A percentile compares a stretch with the other conserved stretches of the same genome.
These are phyloP conservation scores for Cyclotella cryptica DNA, from an alignment of 108 stramenopile species.

Conservation along the genomic window DNA sequence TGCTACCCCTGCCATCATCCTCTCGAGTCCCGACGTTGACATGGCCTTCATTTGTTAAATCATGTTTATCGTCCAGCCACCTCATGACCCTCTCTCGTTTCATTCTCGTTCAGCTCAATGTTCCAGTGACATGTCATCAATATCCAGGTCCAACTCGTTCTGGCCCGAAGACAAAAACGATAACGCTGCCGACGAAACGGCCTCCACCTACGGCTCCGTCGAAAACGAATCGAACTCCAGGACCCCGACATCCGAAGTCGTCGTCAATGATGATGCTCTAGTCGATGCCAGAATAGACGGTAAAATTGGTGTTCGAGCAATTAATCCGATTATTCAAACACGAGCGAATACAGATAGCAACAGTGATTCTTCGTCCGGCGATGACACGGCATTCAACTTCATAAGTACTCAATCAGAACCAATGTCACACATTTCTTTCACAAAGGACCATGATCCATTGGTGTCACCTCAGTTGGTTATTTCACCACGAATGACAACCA, in stretches of 20 bases:
- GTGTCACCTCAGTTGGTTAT: neutral
- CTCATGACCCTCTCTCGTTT: neutral
- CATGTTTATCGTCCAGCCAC: neutral
- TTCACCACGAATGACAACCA: constrained; percentile 9
- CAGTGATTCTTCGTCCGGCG: neutral
- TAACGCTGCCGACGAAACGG: neutral
- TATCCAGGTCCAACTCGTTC: neutral
- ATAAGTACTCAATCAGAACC: constrained; percentile 36
- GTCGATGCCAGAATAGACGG: neutral
- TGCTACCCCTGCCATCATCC: no score
- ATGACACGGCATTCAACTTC: constrained; percentile 29
- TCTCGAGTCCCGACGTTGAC: no score
- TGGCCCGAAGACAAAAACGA: neutral
- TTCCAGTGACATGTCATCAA: neutral
- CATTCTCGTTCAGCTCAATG: neutral
- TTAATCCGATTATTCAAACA: neutral
- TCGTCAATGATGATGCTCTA: neutral
- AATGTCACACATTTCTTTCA: constrained; percentile 10
- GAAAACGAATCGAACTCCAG: neutral
- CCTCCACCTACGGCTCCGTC: neutral
- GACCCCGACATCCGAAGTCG: neutral
- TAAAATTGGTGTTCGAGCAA: neutral
- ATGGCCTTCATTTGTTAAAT: no score
- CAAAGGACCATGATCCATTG: neutral
- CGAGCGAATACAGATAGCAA: neutral